Evolutionary conservation across 1,284 basidiomycete genomes (phyloP).

Genomic region (Cutaneotrichosporon mucoides): DNA sequence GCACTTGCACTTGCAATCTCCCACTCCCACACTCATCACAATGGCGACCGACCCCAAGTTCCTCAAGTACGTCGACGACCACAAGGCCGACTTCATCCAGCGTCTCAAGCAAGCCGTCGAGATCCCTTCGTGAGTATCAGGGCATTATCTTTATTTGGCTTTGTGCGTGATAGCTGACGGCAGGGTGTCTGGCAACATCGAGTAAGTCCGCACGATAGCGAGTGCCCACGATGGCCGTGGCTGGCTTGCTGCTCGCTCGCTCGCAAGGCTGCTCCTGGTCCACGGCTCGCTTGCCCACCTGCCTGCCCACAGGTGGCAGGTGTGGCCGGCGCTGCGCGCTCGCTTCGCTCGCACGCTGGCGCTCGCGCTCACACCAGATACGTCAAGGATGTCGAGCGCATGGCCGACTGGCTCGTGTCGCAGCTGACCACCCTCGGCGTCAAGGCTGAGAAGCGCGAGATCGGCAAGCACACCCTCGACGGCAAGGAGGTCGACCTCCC

Average conservation of each 20-base stretch:
- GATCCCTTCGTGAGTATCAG: conserved; percentile 67
- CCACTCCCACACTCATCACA: conserved; percentile 1
- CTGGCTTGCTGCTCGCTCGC: no score
- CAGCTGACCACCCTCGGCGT: conserved; percentile 73
- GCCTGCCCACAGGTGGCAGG: no score
- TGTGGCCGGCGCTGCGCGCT: no score
- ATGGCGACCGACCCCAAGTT: conserved; percentile 54
- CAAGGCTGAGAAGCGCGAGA: conserved; percentile 64
- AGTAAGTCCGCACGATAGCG: no score
- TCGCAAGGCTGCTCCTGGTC: no score
- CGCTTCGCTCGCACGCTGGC: no score
- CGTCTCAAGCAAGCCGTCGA: conserved; percentile 77
- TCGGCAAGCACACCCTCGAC: conserved; percentile 79
- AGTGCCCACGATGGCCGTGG: no score
- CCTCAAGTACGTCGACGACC: conserved; percentile 63
- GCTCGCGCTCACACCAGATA: conserved; percentile 42
- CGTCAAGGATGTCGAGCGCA: conserved; percentile 70
- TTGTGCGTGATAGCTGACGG: conserved; percentile 2
- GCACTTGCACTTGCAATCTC: background rate
- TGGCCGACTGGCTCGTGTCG: conserved; percentile 72
- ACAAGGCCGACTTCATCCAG: conserved; percentile 69
- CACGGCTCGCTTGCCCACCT: no score
- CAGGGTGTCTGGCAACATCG: conserved; percentile 50
- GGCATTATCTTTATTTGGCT: no score
- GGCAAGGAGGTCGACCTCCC: conserved; percentile 71